These are phyloP conservation scores for Linnemannia schmuckeri DNA, from an alignment of 192 early-diverging fungal species.

Conservation along the genomic window DNA sequence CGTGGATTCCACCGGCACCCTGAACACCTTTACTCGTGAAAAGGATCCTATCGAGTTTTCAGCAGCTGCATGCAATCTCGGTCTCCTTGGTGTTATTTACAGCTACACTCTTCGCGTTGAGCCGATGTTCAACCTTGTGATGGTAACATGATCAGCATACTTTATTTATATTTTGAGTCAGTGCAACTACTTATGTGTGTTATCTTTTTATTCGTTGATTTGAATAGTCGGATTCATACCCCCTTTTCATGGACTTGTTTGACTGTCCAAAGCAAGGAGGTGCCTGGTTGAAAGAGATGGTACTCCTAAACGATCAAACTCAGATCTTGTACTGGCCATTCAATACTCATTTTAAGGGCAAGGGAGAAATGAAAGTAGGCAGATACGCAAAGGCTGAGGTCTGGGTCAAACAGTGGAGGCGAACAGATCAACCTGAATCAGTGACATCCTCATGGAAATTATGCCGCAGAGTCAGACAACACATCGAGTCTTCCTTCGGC, in stretches of 20 bases:
- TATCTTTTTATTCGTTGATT: no score
- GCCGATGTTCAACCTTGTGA: conserved; percentile 43
- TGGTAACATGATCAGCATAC: conserved; percentile 19
- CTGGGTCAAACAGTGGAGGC: conserved; percentile 45
- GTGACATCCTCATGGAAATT: background rate
- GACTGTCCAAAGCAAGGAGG: background rate
- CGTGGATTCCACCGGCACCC: conserved; percentile 24
- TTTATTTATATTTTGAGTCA: no score
- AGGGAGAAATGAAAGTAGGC: background rate
- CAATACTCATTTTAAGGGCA: conserved; percentile 6
- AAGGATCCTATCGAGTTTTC: conserved; percentile 31
- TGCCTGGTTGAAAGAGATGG: conserved; percentile 20
- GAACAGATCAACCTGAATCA: conserved; percentile 7
- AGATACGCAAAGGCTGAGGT: conserved; percentile 16
- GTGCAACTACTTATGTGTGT: no score
- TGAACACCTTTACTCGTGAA: conserved; percentile 25
- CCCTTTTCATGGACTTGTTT: background rate
- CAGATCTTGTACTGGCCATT: conserved; percentile 57
- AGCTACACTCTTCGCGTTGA: conserved; percentile 38
- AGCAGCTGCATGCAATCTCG: conserved; percentile 38
- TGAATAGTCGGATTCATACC: conserved; percentile 24
- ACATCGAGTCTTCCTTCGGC: conserved; percentile 3
- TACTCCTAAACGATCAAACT: conserved; percentile 10
- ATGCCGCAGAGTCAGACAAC: background rate
- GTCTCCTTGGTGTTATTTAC: conserved; percentile 51